Base-by-base conservation (phyloP, 2,329 filamentous ascomycete species). In the Talaromyces sp. region DNA sequence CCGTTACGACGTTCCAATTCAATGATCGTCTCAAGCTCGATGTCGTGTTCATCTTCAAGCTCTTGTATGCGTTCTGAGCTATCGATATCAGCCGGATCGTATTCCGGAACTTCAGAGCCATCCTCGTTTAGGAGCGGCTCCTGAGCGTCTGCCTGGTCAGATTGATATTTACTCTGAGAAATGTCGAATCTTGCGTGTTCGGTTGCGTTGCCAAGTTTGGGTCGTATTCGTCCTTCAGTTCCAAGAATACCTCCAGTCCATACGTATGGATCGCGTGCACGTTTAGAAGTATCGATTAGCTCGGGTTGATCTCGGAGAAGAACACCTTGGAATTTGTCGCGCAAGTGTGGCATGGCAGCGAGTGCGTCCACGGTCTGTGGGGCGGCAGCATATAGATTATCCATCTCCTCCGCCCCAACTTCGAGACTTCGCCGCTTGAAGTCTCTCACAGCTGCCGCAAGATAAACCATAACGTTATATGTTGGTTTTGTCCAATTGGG, bases 401-500 rank as follows among this genome's bases (percentile, higher is more conserved):
- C 60, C 50, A 76, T 61, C 59, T 74, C 67, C 14, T 62, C 54
- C 6, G 65, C 69, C 46, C 74, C 73, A 38, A 72, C 68, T 14
- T 64, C 46, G 38, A 77, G 70, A 58, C 73, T 76, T 31, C 67
- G 68, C 17, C 68, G 67, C 41, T 74, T 73, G 46, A 76, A 67
- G 57, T 74, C 68, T 32, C 72, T 68, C 32, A 79, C 66, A 10
- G 74, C 70, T n/a, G 73, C 67, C 14, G 75, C 76, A 26, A 81
- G 68, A 59, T 76, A 72, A 14, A 80, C 72, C 65, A 79, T 73
- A 11, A 77, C 75, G 35, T 72, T 61, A 65, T 80, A 80, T 7
- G 74, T 74, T 14, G 79, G 78, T 58, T 75, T 73, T 66, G 77
- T 70, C 59, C 75, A 74, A 26, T 71, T 72, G 1, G 76, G 76